Percentiles rank a stretch among this genome's conserved stretches.
These are phyloP conservation scores for Kazachstania viticola DNA, from an alignment of 805 yeast genomes.

Conservation along the genomic window DNA sequence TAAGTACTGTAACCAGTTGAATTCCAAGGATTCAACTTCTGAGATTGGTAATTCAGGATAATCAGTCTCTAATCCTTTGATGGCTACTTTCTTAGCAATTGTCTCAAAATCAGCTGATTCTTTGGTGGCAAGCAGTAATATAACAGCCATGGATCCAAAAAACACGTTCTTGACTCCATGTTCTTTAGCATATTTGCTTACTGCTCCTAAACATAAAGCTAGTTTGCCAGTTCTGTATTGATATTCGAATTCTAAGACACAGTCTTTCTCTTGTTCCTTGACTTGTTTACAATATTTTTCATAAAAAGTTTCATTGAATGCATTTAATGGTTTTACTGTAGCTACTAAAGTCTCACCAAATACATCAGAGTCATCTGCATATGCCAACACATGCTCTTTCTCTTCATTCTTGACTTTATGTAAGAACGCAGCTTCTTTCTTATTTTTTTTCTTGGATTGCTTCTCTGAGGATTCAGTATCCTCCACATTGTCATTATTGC, in stretches of 20 bases:
- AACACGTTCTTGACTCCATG: conserved; percentile 8
- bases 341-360: conserved; percentile 38
- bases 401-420: conserved; percentile 45
- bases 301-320: conserved; percentile 34
- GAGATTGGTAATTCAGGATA: conserved; percentile 12
- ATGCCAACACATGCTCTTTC: conserved; percentile 31
- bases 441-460: conserved; percentile 36
- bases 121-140: conserved; percentile 15
- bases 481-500: conserved; percentile 6
- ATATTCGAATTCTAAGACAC: conserved; percentile 19
- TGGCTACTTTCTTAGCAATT: conserved; percentile 24
- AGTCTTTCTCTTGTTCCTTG: conserved; percentile 27
- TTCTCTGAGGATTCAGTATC: conserved; percentile 4
- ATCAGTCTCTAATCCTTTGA: conserved; percentile 19
- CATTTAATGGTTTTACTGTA: conserved; percentile 32
- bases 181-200: conserved; percentile 14
- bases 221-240: conserved; percentile 21
- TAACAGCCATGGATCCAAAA: conserved; percentile 20
- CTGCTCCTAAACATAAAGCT: conserved; percentile 22
- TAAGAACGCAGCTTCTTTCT: conserved; percentile 41
- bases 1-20: conserved; percentile 16
- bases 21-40: conserved; percentile 11
- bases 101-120: conserved; percentile 14
- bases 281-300: conserved; percentile 32
- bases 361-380: conserved; percentile 44